Conservation (phyloP, 805 yeast species). For the Blastobotrys attinorum region DNA sequence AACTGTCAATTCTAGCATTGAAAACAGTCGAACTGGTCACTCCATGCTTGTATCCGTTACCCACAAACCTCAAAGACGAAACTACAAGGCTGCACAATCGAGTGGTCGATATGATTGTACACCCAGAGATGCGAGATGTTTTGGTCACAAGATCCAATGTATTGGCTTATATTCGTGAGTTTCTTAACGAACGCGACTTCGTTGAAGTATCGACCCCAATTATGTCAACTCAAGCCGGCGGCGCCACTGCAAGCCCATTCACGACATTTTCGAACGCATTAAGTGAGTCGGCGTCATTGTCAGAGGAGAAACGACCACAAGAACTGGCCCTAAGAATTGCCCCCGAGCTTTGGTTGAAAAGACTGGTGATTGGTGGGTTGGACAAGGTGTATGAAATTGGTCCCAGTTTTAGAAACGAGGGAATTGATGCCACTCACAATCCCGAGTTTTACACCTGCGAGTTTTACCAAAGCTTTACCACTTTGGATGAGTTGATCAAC, state of each 20-base stretch:
- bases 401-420: conserved; percentile 80
- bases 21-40: conserved; percentile 46
- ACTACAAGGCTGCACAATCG: conserved; percentile 56
- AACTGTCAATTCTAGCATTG: conserved; percentile 58
- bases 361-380: conserved; percentile 73
- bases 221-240: conserved; percentile 59
- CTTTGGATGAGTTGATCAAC: conserved; percentile 56
- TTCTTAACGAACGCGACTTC: conserved; percentile 48
- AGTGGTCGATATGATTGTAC: conserved; percentile 66
- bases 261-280: conserved; percentile 37
- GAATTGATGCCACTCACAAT: conserved; percentile 86
- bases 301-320: conserved; percentile 7
- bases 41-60: conserved; percentile 65
- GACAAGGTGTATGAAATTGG: conserved; percentile 79
- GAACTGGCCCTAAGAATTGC: conserved; percentile 72
- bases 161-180: conserved; percentile 47
- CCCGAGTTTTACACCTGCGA: conserved; percentile 92
- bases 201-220: conserved; percentile 88
- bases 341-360: conserved; percentile 91
- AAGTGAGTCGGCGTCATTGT: too few relatives aligned
- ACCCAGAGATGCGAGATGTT: conserved; percentile 40
- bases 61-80: conserved; percentile 51
- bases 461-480: conserved; percentile 68
- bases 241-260: conserved; percentile 92
- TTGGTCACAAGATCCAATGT: conserved; percentile 48